Evolutionary conservation across 1,284 basidiomycete genomes (phyloP), one percentile per base, ranked within the genome.

Genomic region (Trichosporon coremiiforme): DNA sequence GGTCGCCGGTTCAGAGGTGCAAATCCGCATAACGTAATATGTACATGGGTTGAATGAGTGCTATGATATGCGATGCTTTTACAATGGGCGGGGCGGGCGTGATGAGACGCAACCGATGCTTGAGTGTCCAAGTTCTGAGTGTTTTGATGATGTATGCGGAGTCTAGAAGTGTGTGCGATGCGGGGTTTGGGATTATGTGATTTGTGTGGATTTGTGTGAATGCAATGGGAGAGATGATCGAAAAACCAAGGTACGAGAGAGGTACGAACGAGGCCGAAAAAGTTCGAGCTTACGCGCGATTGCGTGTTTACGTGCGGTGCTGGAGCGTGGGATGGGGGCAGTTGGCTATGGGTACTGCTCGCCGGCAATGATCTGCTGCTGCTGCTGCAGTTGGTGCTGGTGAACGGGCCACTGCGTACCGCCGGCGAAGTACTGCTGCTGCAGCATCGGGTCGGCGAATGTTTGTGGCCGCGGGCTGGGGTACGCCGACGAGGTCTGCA

Each of bases 221-320:
- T 35, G 33, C 38, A 12, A 41, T 25, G 38, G 4, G 41, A 45
- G 9, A 12, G 50, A 25, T 53, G 50, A 53, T 53, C 50, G 50
- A 53, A 17, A 25, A 53, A 53, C 50, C 50, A 25, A 53, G 50
- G 50, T 53, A 53, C 50, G 20, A 50, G 50, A 2, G 20, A 53
- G 45, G 45, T 22, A 53, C 15, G 50, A 25, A 22, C 47, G 50
- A n/a, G 41, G 41, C 41, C 41, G 41, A 53, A 53, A 53, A 53
- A 25, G 22, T 20, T 53, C 50, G 50, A 22, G 50, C 50, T 53
- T 53, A 47, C 45, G 50, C 20, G 50, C 50, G 50, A 53, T 53
- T 53, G 50, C 50, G 50, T 53, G 50, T 53, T 22, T 53, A 25
- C 50, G 41, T 53, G 50, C 50, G 50, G 5, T 38, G 50, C 41